Percentiles rank a stretch among this genome's conserved stretches.
Evolutionary conservation across 2,329 filamentous ascomycete genomes (phyloP).

Genomic region (Emmonsiellopsis sp.): DNA sequence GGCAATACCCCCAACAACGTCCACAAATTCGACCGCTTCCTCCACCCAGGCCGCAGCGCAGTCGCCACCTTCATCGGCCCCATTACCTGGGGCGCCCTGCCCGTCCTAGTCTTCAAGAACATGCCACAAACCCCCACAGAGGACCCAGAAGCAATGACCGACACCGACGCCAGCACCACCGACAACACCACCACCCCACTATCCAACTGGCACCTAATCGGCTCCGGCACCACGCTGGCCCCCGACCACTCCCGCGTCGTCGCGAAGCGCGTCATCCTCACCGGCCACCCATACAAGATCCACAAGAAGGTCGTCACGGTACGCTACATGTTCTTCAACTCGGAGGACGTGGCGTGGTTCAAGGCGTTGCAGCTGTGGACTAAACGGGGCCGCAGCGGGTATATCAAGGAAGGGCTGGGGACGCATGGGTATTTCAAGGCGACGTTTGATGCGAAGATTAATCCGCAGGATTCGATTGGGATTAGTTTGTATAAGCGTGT

Average conservation of each 20-base stretch:
- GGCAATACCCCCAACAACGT: slow-evolving; percentile 92
- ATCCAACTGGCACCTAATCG: slow-evolving; percentile 52
- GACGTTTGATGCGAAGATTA: slow-evolving; percentile 91
- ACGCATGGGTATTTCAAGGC: slow-evolving; percentile 99
- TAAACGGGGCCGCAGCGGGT: slow-evolving; percentile 75
- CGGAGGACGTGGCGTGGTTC: slow-evolving; percentile 94
- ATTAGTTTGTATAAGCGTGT: slow-evolving; percentile 83
- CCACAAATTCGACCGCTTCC: slow-evolving; percentile 87
- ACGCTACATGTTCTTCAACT: slow-evolving; percentile 99
- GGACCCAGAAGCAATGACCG: slow-evolving; percentile 33
- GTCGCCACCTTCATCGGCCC: slow-evolving; percentile 87
- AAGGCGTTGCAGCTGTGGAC: slow-evolving; percentile 95
- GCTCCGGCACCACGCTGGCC: slow-evolving; percentile 76
- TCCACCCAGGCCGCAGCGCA: slow-evolving; percentile 83
- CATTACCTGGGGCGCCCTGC: slow-evolving; percentile 85
- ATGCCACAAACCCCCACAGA: slow-evolving; percentile 20
- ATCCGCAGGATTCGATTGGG: slow-evolving; percentile 87
- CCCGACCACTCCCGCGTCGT: slow-evolving; percentile 69
- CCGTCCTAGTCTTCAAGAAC: slow-evolving; percentile 75
- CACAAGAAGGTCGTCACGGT: slow-evolving; percentile 96
- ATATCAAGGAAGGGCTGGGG: slow-evolving; percentile 85
- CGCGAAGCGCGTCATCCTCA: slow-evolving; percentile 87
- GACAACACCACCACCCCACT: slow-evolving; percentile 42
- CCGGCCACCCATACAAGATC: slow-evolving; percentile 96
- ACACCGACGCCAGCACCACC: slow-evolving; percentile 35